A percentile compares a stretch with the other conserved stretches of the same genome.
phyloP scores from a whole-genome alignment of 208 protist species.

The Angomonas ambiguus region DNA sequence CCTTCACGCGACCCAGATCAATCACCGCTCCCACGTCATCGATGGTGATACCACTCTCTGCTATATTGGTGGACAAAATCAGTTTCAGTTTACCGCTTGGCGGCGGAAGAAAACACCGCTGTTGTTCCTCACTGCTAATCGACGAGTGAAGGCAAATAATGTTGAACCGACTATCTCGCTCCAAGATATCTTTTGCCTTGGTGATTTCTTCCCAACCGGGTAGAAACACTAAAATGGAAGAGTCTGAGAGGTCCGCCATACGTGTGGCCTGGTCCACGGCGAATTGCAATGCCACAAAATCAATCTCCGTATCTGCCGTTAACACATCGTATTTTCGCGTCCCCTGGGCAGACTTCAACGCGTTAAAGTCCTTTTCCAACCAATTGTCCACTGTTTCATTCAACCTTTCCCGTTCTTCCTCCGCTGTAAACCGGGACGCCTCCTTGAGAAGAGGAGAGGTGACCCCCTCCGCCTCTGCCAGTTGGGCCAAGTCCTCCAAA shows the following conservation, averaged over 20 bases:
- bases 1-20: conserved; percentile 94
- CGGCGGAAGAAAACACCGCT: conserved; percentile 95
- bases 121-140: conserved; percentile 95
- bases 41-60: conserved; percentile 99
- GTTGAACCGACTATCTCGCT: conserved; percentile 59
- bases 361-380: conserved; percentile 1
- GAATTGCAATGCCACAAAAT: conserved; percentile 77
- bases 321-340: conserved; percentile 52
- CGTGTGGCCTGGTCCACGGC: conserved; percentile 79
- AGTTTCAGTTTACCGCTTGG: conserved; percentile 89
- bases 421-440: conserved; percentile 13
- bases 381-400: conserved; percentile 7
- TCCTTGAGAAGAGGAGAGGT: conserved; percentile 74
- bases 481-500: conserved; percentile 71
- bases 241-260: conserved; percentile 60
- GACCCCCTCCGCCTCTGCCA: conserved; percentile 63
- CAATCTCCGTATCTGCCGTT: conserved; percentile 67
- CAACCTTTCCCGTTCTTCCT: conserved; percentile 2
- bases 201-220: conserved; percentile 92
- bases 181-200: conserved; percentile 60
- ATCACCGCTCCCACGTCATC: conserved; percentile 98
- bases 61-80: conserved; percentile 99
- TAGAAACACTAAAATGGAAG: conserved; percentile 89
- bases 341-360: background rate
- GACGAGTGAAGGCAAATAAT: conserved; percentile 89